A percentile compares a stretch with the other conserved stretches of the same genome.
These are phyloP conservation scores for Saprolegnia parasitica DNA, from an alignment of 352 stramenopile species.

Conservation along the genomic window DNA sequence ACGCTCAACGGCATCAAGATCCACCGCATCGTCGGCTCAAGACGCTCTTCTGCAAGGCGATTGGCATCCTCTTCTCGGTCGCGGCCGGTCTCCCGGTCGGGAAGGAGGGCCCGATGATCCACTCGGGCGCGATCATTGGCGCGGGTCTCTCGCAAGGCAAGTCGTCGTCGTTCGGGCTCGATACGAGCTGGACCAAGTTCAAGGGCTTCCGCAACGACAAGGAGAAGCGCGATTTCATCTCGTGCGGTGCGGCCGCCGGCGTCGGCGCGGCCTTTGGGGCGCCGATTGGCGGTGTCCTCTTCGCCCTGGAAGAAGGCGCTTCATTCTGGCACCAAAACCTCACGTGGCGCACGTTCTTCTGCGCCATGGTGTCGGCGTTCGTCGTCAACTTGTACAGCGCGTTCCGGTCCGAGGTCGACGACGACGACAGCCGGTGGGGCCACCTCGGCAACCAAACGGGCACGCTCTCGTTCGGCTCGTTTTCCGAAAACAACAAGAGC, in stretches of 20 bases:
- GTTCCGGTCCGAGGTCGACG: slow-evolving; percentile 52
- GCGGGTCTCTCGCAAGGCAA: slow-evolving; percentile 94
- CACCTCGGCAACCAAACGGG: slow-evolving; percentile 76
- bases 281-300: slow-evolving; percentile 97
- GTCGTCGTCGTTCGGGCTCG: slow-evolving; percentile 77
- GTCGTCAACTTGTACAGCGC: slow-evolving; percentile 85
- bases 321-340: slow-evolving; percentile 98
- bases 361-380: slow-evolving; percentile 90
- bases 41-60: slow-evolving; percentile 95
- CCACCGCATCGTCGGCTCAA: slow-evolving; percentile 93
- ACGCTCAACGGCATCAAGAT: slow-evolving; percentile 98
- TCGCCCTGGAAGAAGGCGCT: slow-evolving; percentile 96
- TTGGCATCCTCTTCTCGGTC: slow-evolving; percentile 85
- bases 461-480: slow-evolving; percentile 85
- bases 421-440: slow-evolving; percentile 31
- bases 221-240: slow-evolving; percentile 97
- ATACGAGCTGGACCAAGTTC: slow-evolving; percentile 87
- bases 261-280: slow-evolving; percentile 96
- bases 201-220: slow-evolving; percentile 93
- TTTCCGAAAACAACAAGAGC: slow-evolving; percentile 78
- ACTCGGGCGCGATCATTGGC: slow-evolving; percentile 90
- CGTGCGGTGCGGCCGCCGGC: slow-evolving; percentile 94
- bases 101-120: slow-evolving; percentile 91
- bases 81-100: slow-evolving; percentile 65
- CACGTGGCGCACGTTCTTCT: slow-evolving; percentile 97